Conservation (phyloP, 2,329 filamentous ascomycete genomes). For the Xylaria multiplex region DNA sequence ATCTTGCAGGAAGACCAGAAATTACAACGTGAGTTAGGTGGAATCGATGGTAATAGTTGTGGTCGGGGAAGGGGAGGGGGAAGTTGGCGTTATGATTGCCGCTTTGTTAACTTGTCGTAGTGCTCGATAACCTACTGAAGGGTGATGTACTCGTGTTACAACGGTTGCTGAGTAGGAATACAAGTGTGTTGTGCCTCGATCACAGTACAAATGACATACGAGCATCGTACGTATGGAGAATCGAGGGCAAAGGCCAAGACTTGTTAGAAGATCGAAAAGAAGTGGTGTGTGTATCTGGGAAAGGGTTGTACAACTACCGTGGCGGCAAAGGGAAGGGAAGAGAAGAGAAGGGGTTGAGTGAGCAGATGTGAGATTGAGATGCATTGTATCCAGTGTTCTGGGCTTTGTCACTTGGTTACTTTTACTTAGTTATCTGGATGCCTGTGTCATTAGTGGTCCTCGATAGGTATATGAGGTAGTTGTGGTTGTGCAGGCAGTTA, state of each 20-base stretch:
- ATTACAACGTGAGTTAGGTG: not conserved
- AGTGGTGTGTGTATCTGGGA: not conserved
- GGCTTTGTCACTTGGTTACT: too few relatives aligned
- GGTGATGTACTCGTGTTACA: not conserved
- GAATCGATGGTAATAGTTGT: not conserved
- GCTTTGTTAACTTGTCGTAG: not conserved
- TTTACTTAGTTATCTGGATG: not conserved
- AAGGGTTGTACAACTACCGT: not conserved
- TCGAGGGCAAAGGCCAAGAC: not conserved
- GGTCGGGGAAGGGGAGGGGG: not conserved
- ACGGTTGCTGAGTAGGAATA: not conserved
- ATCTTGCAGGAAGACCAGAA: not conserved
- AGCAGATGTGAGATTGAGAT: too few relatives aligned
- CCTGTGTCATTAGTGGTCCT: not conserved
- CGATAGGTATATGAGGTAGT: not conserved
- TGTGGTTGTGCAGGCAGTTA: conserved; percentile 7
- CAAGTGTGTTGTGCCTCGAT: conserved; percentile 5
- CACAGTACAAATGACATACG: not conserved
- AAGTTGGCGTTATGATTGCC: not conserved
- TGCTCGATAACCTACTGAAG: not conserved
- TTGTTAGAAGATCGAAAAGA: not conserved
- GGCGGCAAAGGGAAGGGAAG: not conserved
- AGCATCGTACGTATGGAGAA: not conserved
- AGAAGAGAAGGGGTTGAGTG: not conserved
- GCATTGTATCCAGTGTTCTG: too few relatives aligned